These are phyloP conservation scores for Phyllosticta ampelicida DNA, from an alignment of 2,329 filamentous ascomycete genomes.

Conservation along the genomic window DNA sequence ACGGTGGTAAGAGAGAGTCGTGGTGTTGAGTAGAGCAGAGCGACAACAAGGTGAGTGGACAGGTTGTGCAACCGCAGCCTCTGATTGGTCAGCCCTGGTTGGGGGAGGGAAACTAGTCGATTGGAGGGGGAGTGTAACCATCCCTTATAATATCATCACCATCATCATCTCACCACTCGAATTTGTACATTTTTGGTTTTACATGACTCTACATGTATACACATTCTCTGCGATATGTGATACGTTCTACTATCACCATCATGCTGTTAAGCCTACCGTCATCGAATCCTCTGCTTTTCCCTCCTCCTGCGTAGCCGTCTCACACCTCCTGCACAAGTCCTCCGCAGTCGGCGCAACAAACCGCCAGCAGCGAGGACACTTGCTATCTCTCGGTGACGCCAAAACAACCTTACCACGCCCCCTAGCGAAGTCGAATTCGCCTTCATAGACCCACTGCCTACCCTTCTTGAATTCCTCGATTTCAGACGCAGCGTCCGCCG, in stretches of 20 bases:
- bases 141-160: too few species aligned
- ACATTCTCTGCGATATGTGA: neutral
- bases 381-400: conserved; percentile 43
- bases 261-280: neutral
- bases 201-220: too few species aligned
- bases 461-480: conserved; percentile 15
- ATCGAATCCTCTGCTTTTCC: conserved; percentile 14
- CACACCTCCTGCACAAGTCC: conserved; percentile 62
- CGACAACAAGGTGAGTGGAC: too few species aligned
- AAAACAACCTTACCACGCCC: conserved; percentile 14
- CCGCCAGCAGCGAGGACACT: conserved; percentile 85
- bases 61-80: too few species aligned
- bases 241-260: neutral
- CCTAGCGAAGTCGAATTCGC: conserved; percentile 23
- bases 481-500: conserved; percentile 9
- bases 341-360: conserved; percentile 61
- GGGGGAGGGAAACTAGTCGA: too few species aligned
- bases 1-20: too few species aligned
- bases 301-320: conserved; percentile 44
- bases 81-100: too few species aligned
- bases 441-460: conserved; percentile 19
- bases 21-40: too few species aligned
- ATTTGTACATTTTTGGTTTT: too few species aligned
- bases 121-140: too few species aligned
- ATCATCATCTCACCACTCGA: too few species aligned